Percentiles rank a stretch among this genome's conserved stretches.
phyloP scores from a whole-genome alignment of 23 red algal species.

The Agarophyton chilense region DNA sequence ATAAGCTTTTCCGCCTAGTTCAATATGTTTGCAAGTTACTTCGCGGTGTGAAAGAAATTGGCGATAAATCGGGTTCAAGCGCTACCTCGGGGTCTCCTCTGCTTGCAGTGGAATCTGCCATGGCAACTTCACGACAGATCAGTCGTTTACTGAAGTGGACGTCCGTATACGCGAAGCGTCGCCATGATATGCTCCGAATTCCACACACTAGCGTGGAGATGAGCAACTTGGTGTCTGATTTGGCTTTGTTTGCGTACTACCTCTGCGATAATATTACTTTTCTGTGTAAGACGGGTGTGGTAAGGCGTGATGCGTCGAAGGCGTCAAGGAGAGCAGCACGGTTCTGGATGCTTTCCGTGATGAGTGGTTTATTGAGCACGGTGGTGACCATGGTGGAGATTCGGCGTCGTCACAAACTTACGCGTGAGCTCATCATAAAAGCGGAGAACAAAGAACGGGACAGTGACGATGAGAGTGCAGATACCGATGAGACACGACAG shows the following conservation, averaged over 20 bases:
- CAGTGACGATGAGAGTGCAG: background rate
- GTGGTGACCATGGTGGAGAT: conserved; percentile 1
- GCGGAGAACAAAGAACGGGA: background rate
- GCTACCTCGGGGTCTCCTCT: background rate
- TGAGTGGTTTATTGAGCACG: conserved; percentile 16
- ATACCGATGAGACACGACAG: background rate
- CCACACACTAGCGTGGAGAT: background rate
- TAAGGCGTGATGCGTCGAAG: conserved; percentile 6
- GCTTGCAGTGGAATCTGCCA: conserved; percentile 24
- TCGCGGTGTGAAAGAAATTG: conserved; percentile 16
- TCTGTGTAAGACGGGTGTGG: conserved; percentile 38
- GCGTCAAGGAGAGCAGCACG: conserved; percentile 47
- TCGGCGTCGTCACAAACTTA: background rate
- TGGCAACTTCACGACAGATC: conserved; percentile 39
- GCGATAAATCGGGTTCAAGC: background rate
- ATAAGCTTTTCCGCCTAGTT: conserved; percentile 70
- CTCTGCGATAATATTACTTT: conserved; percentile 54
- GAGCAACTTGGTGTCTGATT: conserved; percentile 34
- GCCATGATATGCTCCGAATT: background rate
- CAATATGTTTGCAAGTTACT: conserved; percentile 65
- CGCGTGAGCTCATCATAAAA: background rate
- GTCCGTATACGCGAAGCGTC: conserved; percentile 36
- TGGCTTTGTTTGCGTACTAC: conserved; percentile 53
- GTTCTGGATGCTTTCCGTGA: conserved; percentile 44
- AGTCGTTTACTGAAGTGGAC: conserved; percentile 69